These are phyloP conservation scores for Fragaria nilgerrensis DNA, from an alignment of 306 rosid genomes.

Conservation along the genomic window DNA sequence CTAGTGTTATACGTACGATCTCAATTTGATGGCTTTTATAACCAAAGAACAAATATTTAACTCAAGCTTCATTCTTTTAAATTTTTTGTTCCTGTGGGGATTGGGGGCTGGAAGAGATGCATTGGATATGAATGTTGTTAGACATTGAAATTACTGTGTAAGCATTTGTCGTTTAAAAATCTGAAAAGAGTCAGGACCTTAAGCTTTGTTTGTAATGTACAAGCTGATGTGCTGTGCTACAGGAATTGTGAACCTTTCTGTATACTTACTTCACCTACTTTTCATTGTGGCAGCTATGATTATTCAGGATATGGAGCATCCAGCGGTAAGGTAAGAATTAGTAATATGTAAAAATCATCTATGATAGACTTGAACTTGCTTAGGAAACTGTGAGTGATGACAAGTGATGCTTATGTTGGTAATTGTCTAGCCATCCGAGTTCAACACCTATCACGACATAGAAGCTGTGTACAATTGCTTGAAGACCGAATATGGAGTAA, in stretches of 20 bases:
- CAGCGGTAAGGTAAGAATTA: conserved; percentile 80
- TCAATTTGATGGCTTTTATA: background rate
- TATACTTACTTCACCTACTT: conserved; percentile 22
- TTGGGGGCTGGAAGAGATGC: conserved; percentile 6
- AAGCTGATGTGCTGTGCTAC: background rate
- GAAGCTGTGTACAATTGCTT: conserved; percentile 94
- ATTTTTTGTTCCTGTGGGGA: background rate
- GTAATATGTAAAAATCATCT: background rate
- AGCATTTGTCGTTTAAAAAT: background rate
- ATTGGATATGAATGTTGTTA: background rate
- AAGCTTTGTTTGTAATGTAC: background rate
- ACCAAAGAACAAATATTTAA: background rate
- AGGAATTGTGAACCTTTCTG: conserved; percentile 1
- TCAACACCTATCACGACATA: conserved; percentile 87
- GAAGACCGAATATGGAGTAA: conserved; percentile 67
- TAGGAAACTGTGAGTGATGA: conserved; percentile 19
- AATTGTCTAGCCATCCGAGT: conserved; percentile 76
- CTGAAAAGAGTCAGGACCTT: background rate
- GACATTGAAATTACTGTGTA: background rate
- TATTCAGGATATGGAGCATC: conserved; percentile 98
- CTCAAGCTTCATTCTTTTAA: background rate
- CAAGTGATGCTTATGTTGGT: conserved; percentile 25
- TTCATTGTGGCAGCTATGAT: conserved; percentile 76
- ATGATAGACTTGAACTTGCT: background rate
- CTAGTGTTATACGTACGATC: background rate